These are phyloP conservation scores for Pyrenula aspistea DNA, from an alignment of 495 filamentous ascomycete genomes.

Conservation along the genomic window DNA sequence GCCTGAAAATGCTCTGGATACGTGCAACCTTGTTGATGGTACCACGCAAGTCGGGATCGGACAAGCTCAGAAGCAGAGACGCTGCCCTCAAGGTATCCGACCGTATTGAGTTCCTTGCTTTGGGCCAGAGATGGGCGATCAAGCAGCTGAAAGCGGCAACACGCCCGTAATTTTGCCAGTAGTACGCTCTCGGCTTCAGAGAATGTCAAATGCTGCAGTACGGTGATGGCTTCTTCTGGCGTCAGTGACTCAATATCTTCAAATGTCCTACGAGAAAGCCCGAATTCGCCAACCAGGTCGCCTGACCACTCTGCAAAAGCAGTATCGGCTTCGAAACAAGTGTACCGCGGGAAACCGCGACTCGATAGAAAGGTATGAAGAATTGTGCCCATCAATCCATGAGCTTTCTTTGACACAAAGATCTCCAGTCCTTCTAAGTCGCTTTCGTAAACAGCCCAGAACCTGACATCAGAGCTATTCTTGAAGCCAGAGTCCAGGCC, in stretches of 20 bases:
- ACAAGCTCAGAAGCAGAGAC: slow-evolving; percentile 30
- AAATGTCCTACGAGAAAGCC: slow-evolving; percentile 31
- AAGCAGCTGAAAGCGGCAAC: slow-evolving; percentile 35
- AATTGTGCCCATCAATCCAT: slow-evolving; percentile 34
- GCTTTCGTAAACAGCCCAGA: slow-evolving; percentile 42
- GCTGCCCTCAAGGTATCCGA: slow-evolving; percentile 35
- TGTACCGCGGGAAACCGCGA: slow-evolving; percentile 31
- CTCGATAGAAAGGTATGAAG: slow-evolving; percentile 46
- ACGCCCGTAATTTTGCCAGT: slow-evolving; percentile 21
- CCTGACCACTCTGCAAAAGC: slow-evolving; percentile 27
- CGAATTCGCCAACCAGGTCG: slow-evolving; percentile 17
- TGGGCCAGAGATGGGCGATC: slow-evolving; percentile 37
- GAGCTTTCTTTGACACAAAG: slow-evolving; percentile 42
- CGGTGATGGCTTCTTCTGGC: slow-evolving; percentile 35
- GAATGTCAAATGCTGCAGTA: slow-evolving; percentile 36
- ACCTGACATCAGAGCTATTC: slow-evolving; percentile 30
- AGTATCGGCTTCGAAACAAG: slow-evolving; percentile 40
- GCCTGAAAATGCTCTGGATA: slow-evolving; percentile 25
- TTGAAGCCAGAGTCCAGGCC: slow-evolving; percentile 45
- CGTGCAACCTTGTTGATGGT: slow-evolving; percentile 29
- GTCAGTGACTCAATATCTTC: slow-evolving; percentile 43
- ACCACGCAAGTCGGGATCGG: slow-evolving; percentile 36
- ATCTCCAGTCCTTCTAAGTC: slow-evolving; percentile 32
- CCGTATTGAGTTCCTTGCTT: slow-evolving; percentile 33
- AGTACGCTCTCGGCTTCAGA: slow-evolving; percentile 20